Conservation (phyloP, 2,329 filamentous ascomycete species). For the Grosmannia huntii region DNA sequence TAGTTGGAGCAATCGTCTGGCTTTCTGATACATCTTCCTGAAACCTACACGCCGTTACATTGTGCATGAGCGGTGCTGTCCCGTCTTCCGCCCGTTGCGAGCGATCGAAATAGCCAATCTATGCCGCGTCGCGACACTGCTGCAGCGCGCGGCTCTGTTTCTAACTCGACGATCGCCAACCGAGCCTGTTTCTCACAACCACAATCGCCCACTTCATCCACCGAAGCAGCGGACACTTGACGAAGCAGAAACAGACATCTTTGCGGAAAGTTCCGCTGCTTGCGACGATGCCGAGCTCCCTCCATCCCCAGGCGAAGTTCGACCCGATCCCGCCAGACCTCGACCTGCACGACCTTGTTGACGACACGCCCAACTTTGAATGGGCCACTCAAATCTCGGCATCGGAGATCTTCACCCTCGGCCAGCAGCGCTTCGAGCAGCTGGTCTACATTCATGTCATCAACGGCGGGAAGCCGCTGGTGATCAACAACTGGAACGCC, state of each 20-base stretch:
- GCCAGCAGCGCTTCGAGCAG: constrained; percentile 71
- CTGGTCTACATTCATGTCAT: constrained; percentile 76
- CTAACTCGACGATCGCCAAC: not conserved
- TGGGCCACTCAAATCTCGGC: constrained; percentile 72
- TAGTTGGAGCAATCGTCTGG: not conserved
- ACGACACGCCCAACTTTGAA: constrained; percentile 71
- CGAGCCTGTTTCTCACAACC: not conserved
- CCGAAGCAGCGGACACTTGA: not conserved
- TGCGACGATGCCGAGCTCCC: constrained; percentile 54
- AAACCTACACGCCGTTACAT: not conserved
- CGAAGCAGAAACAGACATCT: not conserved
- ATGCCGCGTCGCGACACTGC: not conserved
- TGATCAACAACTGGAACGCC: constrained; percentile 79
- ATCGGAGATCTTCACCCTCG: constrained; percentile 64
- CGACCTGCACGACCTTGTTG: constrained; percentile 63
- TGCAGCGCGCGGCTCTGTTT: not conserved
- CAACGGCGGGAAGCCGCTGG: constrained; percentile 70
- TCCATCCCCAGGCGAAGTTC: constrained; percentile 77
- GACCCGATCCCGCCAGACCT: constrained; percentile 82
- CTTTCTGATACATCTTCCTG: not conserved
- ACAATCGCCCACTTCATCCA: no score
- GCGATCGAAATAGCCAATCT: not conserved
- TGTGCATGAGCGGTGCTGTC: not conserved
- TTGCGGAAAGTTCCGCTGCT: not conserved
- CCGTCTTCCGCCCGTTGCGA: not conserved